Conservation (phyloP, 2,329 filamentous ascomycete species). For the Colletotrichum zoysiae region DNA sequence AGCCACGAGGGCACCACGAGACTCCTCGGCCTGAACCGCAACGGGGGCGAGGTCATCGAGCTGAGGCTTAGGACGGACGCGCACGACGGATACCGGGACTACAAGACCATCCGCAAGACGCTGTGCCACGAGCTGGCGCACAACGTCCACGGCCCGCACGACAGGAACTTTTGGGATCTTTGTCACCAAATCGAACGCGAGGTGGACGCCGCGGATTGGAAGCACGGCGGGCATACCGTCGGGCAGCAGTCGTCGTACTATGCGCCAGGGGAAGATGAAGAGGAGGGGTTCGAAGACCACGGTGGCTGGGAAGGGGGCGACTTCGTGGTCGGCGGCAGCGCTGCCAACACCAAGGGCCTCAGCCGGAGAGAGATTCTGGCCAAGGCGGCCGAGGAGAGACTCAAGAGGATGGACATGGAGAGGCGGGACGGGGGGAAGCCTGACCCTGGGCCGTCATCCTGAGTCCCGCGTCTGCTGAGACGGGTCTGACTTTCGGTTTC, state of each 20-base stretch:
- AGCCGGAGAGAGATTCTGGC: slow-evolving; percentile 81
- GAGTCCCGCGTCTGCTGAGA: background rate
- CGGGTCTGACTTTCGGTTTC: background rate
- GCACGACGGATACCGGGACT: slow-evolving; percentile 93
- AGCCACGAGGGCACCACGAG: slow-evolving; percentile 80
- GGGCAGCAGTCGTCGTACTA: slow-evolving; percentile 74
- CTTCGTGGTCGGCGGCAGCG: slow-evolving; percentile 76
- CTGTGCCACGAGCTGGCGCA: slow-evolving; percentile 96
- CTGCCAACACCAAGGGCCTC: slow-evolving; percentile 62
- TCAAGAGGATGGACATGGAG: slow-evolving; percentile 58
- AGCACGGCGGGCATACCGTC: slow-evolving; percentile 74
- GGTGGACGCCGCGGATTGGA: slow-evolving; percentile 85
- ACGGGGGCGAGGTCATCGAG: slow-evolving; percentile 90
- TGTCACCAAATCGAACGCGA: slow-evolving; percentile 89
- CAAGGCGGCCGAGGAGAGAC: slow-evolving; percentile 77
- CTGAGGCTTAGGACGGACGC: slow-evolving; percentile 91
- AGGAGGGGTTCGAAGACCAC: slow-evolving; percentile 72
- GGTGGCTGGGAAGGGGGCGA: slow-evolving; percentile 85
- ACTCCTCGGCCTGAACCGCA: slow-evolving; percentile 88
- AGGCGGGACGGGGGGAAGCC: slow-evolving; percentile 43
- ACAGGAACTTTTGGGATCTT: slow-evolving; percentile 89
- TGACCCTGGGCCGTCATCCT: slow-evolving; percentile 34
- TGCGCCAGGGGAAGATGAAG: slow-evolving; percentile 63
- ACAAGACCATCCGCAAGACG: slow-evolving; percentile 90
- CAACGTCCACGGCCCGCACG: slow-evolving; percentile 88